Base-by-base conservation (phyloP, 2,329 filamentous ascomycete genomes). In the Grosmannia huntii region DNA sequence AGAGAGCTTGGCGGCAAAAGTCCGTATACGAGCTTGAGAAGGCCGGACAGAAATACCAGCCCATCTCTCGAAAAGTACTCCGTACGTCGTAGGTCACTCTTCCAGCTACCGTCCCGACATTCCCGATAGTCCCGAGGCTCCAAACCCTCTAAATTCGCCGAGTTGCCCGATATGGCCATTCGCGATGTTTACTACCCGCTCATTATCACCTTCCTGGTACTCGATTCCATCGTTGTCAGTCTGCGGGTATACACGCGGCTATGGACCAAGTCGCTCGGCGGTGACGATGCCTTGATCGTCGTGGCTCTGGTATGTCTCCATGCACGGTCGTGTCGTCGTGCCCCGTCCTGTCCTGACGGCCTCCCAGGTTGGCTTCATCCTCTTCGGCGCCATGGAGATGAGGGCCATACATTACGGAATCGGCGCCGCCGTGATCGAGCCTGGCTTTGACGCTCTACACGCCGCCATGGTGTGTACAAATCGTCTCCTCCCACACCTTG, bases 171-270 rank as follows among this genome's bases (percentile, higher is more conserved):
- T 36, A 59, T 59, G 58, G 28, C 50, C 16, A 38, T 50, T 28
- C 49, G 33, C 41, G 58, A 59, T 46, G 54, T 49, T 31, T 59
- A 57, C 58, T 57, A 57, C 14, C 58, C 58, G 21, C 54, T 57
- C 55, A 57, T 59, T 11, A 59, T 57, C 55, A 57, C 58, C 23
- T 59, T 59, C 33, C 7, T 59, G 14, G 58, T 59, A n/a, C 16
- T 59, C 44, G 54, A 59, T 46, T 41, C 41, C 1, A 25, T 48
- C 7, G 58, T 59, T 19, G 58, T 59, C 36, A 28, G 3, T 21
- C 54, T 57, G 21, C 54, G 58, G 6, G n/a, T 59, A 4, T 59
- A 53, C 31, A 46, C 55, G 49, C 54, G 58, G 16, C 5, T 57
- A 10, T 49, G 2, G 11, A 54, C 44, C 16, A 49, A 54, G 46